Evolutionary conservation across 2,329 filamentous ascomycete genomes (phyloP).

Genomic region (Venturiaceae sp.): DNA sequence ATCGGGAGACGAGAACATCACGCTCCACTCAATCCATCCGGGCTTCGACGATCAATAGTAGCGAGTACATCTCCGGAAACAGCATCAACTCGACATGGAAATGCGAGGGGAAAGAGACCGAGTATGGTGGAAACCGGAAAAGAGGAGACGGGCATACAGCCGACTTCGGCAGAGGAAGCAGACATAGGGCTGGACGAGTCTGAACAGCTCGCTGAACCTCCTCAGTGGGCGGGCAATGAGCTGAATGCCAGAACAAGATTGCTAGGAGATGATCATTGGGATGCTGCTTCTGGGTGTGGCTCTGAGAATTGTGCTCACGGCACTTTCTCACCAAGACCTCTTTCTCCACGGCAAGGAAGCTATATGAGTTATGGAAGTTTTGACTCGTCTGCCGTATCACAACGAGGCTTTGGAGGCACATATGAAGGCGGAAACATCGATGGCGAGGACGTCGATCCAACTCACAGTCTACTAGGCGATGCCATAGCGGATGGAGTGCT

Average conservation of each 20-base stretch:
- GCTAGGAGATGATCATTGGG: conserved; percentile 25
- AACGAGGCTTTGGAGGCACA: conserved; percentile 26
- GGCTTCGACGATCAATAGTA: conserved; percentile 4
- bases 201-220: conserved; percentile 1
- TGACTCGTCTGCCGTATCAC: conserved; percentile 20
- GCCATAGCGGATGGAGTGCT: conserved; percentile 33
- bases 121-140: neutral
- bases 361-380: conserved; percentile 44
- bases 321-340: conserved; percentile 49
- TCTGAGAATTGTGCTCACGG: conserved; percentile 55
- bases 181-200: conserved; percentile 15
- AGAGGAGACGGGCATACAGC: conserved; percentile 20
- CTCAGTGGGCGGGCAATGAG: conserved; percentile 6
- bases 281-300: conserved; percentile 20
- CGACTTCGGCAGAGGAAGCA: conserved; percentile 18
- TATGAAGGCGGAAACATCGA: conserved; percentile 22
- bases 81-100: neutral
- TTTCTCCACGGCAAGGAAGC: conserved; percentile 45
- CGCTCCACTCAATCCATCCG: conserved; percentile 6
- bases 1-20: neutral
- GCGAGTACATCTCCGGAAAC: neutral
- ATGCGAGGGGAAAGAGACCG: neutral
- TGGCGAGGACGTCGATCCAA: conserved; percentile 20
- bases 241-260: conserved; percentile 28
- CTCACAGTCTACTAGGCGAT: conserved; percentile 31